These are phyloP conservation scores for Phaffomyces thermotolerans DNA, from an alignment of 805 yeast species.

Conservation along the genomic window DNA sequence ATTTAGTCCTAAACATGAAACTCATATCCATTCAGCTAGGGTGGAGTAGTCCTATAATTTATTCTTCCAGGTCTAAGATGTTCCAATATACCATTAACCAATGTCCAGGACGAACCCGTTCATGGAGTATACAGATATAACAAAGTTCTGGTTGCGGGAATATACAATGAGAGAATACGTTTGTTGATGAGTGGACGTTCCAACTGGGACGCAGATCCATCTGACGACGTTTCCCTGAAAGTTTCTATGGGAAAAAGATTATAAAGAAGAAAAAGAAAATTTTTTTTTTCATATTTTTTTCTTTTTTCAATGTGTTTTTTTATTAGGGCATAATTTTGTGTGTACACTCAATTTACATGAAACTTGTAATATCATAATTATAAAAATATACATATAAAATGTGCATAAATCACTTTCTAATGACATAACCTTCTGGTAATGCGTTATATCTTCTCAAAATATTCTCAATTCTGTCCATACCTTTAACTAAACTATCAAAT, in stretches of 20 bases:
- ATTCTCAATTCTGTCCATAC: constrained; percentile 55
- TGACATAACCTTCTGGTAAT: constrained; percentile 23
- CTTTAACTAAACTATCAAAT: constrained; percentile 38
- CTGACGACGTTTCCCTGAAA: neutral
- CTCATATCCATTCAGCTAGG: constrained; percentile 21
- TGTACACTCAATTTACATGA: too few relatives aligned
- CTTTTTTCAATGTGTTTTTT: neutral
- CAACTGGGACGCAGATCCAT: neutral
- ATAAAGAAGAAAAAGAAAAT: neutral
- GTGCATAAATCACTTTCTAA: too few relatives aligned
- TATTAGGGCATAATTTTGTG: too few relatives aligned
- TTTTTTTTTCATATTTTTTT: neutral
- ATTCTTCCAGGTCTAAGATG: constrained; percentile 26
- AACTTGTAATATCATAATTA: too few relatives aligned
- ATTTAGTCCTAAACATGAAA: constrained; percentile 21
- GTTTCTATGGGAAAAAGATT: neutral
- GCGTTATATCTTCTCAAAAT: constrained; percentile 38
- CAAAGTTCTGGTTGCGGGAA: constrained; percentile 10
- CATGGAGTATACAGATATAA: constrained; percentile 25
- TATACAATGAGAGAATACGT: neutral
- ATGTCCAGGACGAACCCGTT: constrained; percentile 26
- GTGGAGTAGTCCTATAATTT: constrained; percentile 25
- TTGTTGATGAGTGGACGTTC: too few relatives aligned
- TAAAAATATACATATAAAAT: too few relatives aligned
- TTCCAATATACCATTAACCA: constrained; percentile 23